These are phyloP conservation scores for Penicillium daleae DNA, from an alignment of 495 filamentous ascomycete genomes.

Conservation along the genomic window DNA sequence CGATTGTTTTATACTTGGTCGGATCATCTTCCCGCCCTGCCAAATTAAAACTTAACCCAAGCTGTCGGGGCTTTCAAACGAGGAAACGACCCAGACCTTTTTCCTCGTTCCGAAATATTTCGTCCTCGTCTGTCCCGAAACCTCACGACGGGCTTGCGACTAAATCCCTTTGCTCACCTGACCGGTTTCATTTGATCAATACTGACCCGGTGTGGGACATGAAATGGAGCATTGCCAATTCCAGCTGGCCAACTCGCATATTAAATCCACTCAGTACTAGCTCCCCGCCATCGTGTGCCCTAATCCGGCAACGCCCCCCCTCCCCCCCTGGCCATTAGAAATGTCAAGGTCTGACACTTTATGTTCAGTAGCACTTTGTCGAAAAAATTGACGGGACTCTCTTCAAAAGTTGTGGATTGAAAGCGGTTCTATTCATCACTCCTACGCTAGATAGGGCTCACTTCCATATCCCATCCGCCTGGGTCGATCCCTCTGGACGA, in stretches of 20 bases:
- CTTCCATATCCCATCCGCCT: conserved; percentile 11
- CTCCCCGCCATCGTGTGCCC: conserved; percentile 12
- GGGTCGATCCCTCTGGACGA: conserved; percentile 14
- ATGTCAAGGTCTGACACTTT: background rate
- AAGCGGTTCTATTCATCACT: conserved; percentile 4
- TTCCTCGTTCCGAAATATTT: background rate
- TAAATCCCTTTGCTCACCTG: background rate
- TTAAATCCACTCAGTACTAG: conserved; percentile 16
- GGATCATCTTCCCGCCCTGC: conserved; percentile 41
- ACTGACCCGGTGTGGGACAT: conserved; percentile 22
- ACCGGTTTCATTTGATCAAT: conserved; percentile 2
- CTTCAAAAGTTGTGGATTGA: conserved; percentile 8
- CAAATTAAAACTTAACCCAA: conserved; percentile 52
- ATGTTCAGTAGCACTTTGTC: background rate
- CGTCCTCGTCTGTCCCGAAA: background rate
- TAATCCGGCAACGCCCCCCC: conserved; percentile 1
- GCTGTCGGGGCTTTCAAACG: conserved; percentile 44
- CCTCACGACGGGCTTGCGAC: background rate
- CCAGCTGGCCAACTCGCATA: conserved; percentile 10
- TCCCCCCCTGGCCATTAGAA: background rate
- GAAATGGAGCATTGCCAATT: conserved; percentile 23
- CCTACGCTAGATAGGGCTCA: conserved; percentile 20
- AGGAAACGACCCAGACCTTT: background rate
- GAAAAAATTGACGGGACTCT: background rate
- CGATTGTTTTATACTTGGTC: conserved; percentile 35